Evolutionary conservation across 108 stramenopile genomes (phyloP).

Genomic region (Nitzschia sp.): DNA sequence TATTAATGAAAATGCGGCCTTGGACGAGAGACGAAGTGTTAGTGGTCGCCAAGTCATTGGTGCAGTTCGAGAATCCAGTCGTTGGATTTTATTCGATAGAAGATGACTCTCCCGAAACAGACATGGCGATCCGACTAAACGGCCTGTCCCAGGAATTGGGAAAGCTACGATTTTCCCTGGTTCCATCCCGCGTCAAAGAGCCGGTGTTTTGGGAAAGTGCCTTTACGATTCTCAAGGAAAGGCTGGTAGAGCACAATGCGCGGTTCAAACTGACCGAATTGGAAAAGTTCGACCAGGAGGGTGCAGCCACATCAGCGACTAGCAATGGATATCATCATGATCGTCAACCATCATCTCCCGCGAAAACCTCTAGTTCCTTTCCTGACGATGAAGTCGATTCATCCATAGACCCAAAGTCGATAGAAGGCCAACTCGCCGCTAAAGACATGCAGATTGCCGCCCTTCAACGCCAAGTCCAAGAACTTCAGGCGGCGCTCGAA

Average conservation of each 20-base stretch:
- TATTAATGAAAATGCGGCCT: not conserved
- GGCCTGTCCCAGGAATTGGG: conserved; percentile 3
- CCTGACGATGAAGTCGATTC: not conserved
- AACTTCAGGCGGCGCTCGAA: conserved; percentile 3
- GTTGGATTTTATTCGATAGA: conserved; percentile 8
- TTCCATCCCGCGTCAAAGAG: conserved; percentile 40
- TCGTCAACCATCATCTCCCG: not conserved
- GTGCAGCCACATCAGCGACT: not conserved
- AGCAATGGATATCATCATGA: conserved; percentile 6
- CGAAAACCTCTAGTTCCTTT: conserved; percentile 1
- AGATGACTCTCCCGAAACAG: conserved; percentile 6
- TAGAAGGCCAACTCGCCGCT: not conserved
- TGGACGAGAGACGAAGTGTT: conserved; percentile 5
- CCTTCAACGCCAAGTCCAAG: conserved; percentile 5
- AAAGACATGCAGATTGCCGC: conserved; percentile 20
- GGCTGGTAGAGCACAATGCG: conserved; percentile 8
- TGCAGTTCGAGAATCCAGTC: not conserved
- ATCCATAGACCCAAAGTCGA: not conserved
- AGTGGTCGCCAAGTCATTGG: not conserved
- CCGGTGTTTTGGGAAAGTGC: conserved; percentile 42
- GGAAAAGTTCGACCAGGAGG: not conserved
- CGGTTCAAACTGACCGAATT: not conserved
- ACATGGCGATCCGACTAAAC: conserved; percentile 20
- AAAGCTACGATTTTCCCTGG: conserved; percentile 36
- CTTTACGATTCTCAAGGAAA: conserved; percentile 33